Percentiles rank a stretch among this genome's conserved stretches.
These are phyloP conservation scores for Phytopythium helicoides DNA, from an alignment of 352 stramenopile genomes.

Conservation along the genomic window DNA sequence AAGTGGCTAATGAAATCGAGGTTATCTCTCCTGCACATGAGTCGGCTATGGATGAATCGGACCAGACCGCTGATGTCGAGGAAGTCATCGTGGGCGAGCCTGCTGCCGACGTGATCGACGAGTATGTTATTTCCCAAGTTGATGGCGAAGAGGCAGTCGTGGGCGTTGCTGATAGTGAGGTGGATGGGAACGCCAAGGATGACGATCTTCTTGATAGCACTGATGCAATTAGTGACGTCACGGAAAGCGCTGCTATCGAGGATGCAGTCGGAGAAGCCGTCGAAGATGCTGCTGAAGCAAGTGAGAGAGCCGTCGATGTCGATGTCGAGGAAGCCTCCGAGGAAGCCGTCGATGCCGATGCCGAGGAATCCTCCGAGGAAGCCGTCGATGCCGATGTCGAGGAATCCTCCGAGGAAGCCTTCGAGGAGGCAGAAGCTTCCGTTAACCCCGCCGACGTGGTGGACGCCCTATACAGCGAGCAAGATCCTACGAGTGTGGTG, in stretches of 20 bases:
- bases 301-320: background rate
- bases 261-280: conserved; percentile 9
- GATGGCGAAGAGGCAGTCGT: no score
- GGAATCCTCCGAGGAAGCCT: background rate
- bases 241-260: background rate
- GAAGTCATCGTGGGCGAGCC: background rate
- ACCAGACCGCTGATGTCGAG: background rate
- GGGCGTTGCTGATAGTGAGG: no score
- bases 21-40: background rate
- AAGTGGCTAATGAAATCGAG: conserved; percentile 1
- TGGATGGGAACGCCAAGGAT: background rate
- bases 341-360: background rate
- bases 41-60: background rate
- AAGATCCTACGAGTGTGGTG: conserved; percentile 20
- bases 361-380: background rate
- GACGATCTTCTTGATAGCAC: background rate
- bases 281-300: background rate
- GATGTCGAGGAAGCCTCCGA: background rate
- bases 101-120: background rate
- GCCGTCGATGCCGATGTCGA: background rate
- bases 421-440: background rate
- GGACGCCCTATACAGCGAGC: conserved; percentile 27
- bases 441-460: conserved; percentile 10
- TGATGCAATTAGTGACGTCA: background rate
- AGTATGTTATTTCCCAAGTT: background rate